Evolutionary conservation across 306 rosid genomes (phyloP), one percentile per base, ranked within the genome.

Genomic region (Gynostemma pentaphyllum): DNA sequence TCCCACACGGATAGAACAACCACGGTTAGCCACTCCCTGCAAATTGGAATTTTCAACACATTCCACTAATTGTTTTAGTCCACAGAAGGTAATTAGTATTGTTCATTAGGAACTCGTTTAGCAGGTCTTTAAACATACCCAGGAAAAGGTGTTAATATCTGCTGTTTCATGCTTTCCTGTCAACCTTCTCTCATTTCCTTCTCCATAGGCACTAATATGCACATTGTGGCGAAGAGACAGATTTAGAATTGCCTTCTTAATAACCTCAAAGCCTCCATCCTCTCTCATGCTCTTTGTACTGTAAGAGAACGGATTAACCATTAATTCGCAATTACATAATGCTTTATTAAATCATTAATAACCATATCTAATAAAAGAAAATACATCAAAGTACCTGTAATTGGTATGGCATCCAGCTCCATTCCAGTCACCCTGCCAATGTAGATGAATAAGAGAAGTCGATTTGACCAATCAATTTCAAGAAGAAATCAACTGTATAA

Each of bases 151-250:
- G 82, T 86, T 66, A 26, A 89, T 86, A 84, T 60, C 76, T 28
- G 99, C 99, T 46, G 99, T 89, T 76, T 94, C 97, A 49, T 94
- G 97, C 89, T 85, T 86, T 83, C 99, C 99, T 55, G 99, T 94
- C 85, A 94, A 78, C 79, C 95, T 75, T 78, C 97, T 89, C 76
- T 94, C 99, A 64, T 94, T 94, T 67, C 99, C 99, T 86, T 94
- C 99, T 69, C 99, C 97, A 63, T 94, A 94, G 65, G 99, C 97
- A 59, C 84, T 78, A 42, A 89, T 94, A 76, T 94, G 99, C 0
- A 78, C 87, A 9, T 53, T 44, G 69, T 94, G 99, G 79, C 97
- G 97, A 74, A 94, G 99, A 0, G 99, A 88, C 28, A 94, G 89
- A 62, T 94, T 88, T 80, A 88, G 73, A 76, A 94, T 94, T 22